A percentile compares a stretch with the other conserved stretches of the same genome.
These are phyloP conservation scores for Paramecium sexaurelia DNA, from an alignment of 73 alveolate species.

Conservation along the genomic window DNA sequence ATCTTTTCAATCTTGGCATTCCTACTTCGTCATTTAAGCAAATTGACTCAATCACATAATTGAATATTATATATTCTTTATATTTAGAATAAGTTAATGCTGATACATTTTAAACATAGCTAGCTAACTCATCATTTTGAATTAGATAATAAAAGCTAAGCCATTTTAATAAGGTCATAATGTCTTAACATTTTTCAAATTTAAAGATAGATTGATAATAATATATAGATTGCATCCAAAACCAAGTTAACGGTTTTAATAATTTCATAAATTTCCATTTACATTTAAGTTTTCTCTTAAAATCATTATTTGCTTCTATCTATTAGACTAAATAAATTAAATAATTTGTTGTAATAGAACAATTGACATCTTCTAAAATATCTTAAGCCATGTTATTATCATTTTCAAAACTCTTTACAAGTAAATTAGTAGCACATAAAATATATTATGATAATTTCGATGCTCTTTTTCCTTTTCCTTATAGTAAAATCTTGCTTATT, in stretches of 20 bases:
- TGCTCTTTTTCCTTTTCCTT: neutral
- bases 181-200: neutral
- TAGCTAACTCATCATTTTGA: neutral
- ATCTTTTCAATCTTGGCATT: neutral
- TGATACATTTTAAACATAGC: neutral
- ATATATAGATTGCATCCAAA: conserved; percentile 1
- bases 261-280: neutral
- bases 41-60: neutral
- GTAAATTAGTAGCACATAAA: neutral
- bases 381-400: neutral
- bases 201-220: conserved; percentile 5
- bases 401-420: neutral
- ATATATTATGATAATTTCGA: neutral
- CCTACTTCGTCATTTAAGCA: conserved; percentile 1
- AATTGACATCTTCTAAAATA: neutral
- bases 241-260: conserved; percentile 16
- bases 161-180: neutral
- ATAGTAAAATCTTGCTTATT: neutral
- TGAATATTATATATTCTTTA: neutral
- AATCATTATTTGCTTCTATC: neutral
- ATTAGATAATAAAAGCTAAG: neutral
- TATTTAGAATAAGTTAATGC: neutral
- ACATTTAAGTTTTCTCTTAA: neutral
- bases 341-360: neutral
- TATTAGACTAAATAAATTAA: neutral